Evolutionary conservation across 352 stramenopile species (phyloP).

Genomic region (Globisporangium viniferum): DNA sequence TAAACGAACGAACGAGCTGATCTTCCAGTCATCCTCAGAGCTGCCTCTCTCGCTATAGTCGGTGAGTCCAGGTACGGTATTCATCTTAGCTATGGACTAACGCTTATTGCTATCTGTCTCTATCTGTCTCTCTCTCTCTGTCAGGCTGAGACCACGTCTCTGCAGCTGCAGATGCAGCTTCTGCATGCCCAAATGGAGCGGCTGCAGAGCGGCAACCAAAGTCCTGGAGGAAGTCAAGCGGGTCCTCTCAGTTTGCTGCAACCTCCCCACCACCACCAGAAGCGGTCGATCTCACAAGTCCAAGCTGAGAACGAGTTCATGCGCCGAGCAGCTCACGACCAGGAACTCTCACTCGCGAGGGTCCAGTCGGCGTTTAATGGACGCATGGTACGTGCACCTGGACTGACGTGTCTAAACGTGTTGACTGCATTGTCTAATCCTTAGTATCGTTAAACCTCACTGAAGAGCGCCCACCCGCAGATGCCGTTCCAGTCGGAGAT

Average conservation of each 20-base stretch:
- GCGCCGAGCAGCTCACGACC: background rate
- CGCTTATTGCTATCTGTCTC: no score
- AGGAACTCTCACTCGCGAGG: background rate
- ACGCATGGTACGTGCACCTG: background rate
- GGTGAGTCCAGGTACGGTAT: no score
- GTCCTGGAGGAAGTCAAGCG: no score
- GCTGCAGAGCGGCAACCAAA: background rate
- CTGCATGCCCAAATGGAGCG: background rate
- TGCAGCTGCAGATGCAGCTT: background rate
- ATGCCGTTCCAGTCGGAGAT: conserved; percentile 15
- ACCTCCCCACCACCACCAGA: no score
- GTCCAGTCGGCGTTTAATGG: background rate
- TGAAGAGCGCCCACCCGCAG: background rate
- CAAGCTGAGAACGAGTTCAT: background rate
- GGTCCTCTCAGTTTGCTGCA: no score
- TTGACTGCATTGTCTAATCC: background rate
- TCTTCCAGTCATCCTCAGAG: no score
- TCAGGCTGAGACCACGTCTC: no score
- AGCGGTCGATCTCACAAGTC: no score
- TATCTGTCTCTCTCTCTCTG: no score
- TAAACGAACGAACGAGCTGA: no score
- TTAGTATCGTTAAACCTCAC: background rate
- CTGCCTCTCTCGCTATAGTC: no score
- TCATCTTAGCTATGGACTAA: no score
- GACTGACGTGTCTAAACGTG: background rate